A percentile compares a stretch with the other conserved stretches of the same genome.
Conservation (phyloP, 345 rosid genomes). For the Camelina hispida region DNA sequence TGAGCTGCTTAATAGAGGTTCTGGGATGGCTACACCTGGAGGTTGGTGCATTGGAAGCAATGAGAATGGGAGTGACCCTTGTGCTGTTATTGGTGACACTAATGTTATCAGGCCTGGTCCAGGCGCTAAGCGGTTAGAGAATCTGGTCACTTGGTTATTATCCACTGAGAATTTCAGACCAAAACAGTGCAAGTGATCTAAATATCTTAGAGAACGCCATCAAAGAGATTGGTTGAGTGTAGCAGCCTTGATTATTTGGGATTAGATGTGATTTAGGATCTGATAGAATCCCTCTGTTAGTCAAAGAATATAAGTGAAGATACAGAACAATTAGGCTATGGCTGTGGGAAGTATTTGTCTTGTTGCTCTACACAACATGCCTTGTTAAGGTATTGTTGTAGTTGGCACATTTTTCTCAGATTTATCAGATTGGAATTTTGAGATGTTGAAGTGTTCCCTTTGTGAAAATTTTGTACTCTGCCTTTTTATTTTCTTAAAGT, state of each 20-base stretch:
- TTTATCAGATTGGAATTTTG: conserved; percentile 32
- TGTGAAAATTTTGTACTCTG: neutral
- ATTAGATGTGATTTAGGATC: conserved; percentile 37
- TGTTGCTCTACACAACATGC: conserved; percentile 21
- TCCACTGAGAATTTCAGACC: conserved; percentile 74
- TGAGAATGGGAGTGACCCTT: conserved; percentile 84
- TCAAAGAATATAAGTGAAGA: conserved; percentile 19
- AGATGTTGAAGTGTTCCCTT: conserved; percentile 7
- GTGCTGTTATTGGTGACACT: conserved; percentile 63
- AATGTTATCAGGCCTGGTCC: conserved; percentile 73
- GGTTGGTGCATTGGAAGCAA: conserved; percentile 95
- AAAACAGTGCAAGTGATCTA: conserved; percentile 74
- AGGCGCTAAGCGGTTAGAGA: conserved; percentile 77
- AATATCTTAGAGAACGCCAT: conserved; percentile 10
- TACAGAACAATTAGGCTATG: conserved; percentile 21
- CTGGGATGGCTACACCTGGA: conserved; percentile 80
- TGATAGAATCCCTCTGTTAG: conserved; percentile 28
- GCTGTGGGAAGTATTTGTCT: conserved; percentile 11
- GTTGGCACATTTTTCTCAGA: conserved; percentile 25
- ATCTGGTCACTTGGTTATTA: conserved; percentile 59
- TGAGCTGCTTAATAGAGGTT: conserved; percentile 70
- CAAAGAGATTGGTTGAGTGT: neutral
- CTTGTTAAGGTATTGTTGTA: conserved; percentile 24
- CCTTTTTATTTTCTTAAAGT: no score
- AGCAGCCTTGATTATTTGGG: conserved; percentile 31